These are phyloP conservation scores for Strobilomyces dryophilus DNA, from an alignment of 768 basidiomycete species.

Conservation along the genomic window DNA sequence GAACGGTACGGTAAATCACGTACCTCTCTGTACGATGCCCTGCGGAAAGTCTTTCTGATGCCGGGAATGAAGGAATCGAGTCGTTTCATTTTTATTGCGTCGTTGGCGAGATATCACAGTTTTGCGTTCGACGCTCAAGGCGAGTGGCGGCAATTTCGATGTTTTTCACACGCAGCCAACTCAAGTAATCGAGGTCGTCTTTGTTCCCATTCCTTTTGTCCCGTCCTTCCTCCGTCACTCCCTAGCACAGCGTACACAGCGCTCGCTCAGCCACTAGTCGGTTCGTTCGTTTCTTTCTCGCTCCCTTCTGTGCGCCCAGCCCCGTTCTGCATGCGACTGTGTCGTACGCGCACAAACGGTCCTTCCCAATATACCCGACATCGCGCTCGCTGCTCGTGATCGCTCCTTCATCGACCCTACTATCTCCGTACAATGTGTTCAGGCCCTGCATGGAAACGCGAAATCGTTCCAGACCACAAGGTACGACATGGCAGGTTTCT, in stretches of 20 bases:
- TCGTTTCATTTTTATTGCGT: too few relatives aligned
- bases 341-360: slow-evolving; percentile 29
- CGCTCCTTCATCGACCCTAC: slow-evolving; percentile 13
- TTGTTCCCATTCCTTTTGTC: slow-evolving; percentile 7
- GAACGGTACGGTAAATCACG: too few relatives aligned
- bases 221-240: not conserved
- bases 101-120: too few relatives aligned
- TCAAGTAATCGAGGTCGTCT: slow-evolving; percentile 10
- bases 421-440: slow-evolving; percentile 32
- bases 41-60: too few relatives aligned
- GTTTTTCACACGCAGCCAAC: too few relatives aligned
- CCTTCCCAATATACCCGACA: slow-evolving; percentile 19
- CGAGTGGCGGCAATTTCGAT: too few relatives aligned
- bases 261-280: not conserved
- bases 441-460: slow-evolving; percentile 91
- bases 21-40: too few relatives aligned
- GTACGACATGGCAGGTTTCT: slow-evolving; percentile 38
- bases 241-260: slow-evolving; percentile 9
- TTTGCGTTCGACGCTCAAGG: too few relatives aligned
- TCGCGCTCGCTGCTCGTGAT: slow-evolving; percentile 22
- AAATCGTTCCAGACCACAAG: slow-evolving; percentile 97
- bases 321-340: slow-evolving; percentile 31
- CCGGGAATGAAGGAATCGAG: too few relatives aligned
- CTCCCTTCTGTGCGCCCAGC: slow-evolving; percentile 19
- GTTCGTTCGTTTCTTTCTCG: slow-evolving; percentile 23